Conservation (phyloP, 345 rosid species). For the Sonneratia alba region DNA sequence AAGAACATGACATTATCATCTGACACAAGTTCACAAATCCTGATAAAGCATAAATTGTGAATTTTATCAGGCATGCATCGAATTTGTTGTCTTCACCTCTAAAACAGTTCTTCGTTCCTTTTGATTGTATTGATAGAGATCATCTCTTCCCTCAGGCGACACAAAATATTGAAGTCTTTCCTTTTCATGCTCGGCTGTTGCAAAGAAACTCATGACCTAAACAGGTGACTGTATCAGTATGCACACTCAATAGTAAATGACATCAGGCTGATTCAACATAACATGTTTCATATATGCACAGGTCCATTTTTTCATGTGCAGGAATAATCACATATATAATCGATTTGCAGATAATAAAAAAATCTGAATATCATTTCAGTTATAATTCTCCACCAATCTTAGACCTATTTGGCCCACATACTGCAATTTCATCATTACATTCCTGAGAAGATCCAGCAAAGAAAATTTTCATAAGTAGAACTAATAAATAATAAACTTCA, state of each 20-base stretch:
- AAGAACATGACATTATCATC: neutral
- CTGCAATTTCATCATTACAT: neutral
- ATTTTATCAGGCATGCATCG: neutral
- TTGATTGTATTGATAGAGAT: slow-evolving; percentile 85
- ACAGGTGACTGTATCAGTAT: slow-evolving; percentile 6
- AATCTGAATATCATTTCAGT: neutral
- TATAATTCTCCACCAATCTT: neutral
- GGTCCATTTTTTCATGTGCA: neutral
- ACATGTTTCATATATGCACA: neutral
- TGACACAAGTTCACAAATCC: neutral
- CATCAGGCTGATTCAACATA: neutral
- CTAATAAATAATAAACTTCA: neutral
- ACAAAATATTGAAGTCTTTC: slow-evolving; percentile 82
- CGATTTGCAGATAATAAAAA: neutral
- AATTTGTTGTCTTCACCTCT: slow-evolving; percentile 39
- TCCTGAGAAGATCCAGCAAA: neutral
- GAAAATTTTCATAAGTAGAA: neutral
- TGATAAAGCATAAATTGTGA: neutral
- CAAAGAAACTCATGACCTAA: slow-evolving; percentile 84
- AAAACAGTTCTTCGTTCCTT: slow-evolving; percentile 83
- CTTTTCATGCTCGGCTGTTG: slow-evolving; percentile 71
- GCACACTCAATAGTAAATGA: neutral
- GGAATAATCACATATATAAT: neutral
- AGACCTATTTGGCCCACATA: neutral
- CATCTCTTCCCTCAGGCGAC: slow-evolving; percentile 91